phyloP scores from a whole-genome alignment of 2,329 filamentous ascomycete genomes.

The Trichoderma sp. region DNA sequence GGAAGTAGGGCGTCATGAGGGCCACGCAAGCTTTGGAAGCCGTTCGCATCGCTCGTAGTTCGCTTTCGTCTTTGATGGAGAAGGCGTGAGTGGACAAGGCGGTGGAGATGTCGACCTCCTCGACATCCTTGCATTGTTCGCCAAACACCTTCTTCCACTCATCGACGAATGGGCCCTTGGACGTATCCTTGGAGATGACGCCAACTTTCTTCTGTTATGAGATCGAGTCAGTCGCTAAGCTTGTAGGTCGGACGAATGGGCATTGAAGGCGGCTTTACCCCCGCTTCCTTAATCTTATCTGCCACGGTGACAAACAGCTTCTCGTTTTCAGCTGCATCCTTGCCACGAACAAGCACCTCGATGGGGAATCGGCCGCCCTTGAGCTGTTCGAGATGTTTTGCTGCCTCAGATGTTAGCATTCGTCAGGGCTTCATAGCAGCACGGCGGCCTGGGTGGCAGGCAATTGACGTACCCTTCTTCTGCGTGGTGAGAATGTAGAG shows the following conservation, averaged over 20 bases:
- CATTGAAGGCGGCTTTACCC: conserved; percentile 54
- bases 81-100: conserved; percentile 82
- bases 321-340: conserved; percentile 86
- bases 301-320: conserved; percentile 83
- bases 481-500: conserved; percentile 92
- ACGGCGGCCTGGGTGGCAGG: conserved; percentile 30
- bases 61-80: conserved; percentile 90
- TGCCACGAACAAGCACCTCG: conserved; percentile 86
- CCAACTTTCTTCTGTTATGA: conserved; percentile 76
- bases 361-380: conserved; percentile 90
- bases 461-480: conserved; percentile 75
- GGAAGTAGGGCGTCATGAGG: conserved; percentile 92
- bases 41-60: conserved; percentile 89
- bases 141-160: conserved; percentile 88
- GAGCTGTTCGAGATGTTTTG: conserved; percentile 86
- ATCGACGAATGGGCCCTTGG: conserved; percentile 84
- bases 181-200: conserved; percentile 74
- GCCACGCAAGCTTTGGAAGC: conserved; percentile 92
- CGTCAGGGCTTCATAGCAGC: neutral
- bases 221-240: conserved; percentile 17
- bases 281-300: conserved; percentile 81
- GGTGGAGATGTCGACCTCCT: conserved; percentile 80
- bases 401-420: conserved; percentile 44
- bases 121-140: conserved; percentile 76
- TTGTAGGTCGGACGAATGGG: neutral